These are phyloP conservation scores for Ampelomyces quisqualis DNA, from an alignment of 2,329 filamentous ascomycete genomes.

Conservation along the genomic window DNA sequence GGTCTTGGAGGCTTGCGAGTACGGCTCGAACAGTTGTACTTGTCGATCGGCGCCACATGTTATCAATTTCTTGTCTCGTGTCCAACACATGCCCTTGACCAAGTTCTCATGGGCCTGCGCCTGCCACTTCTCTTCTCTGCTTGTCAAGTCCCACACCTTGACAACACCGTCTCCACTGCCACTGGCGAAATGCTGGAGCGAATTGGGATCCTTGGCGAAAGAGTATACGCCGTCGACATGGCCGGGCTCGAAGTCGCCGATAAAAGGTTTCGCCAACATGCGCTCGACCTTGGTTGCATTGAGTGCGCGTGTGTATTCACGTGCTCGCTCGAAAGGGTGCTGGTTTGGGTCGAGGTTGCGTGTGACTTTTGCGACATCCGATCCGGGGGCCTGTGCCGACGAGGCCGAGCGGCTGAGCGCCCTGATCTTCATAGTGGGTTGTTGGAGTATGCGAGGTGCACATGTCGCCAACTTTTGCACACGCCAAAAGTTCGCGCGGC, in stretches of 20 bases:
- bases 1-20: slow-evolving; percentile 67
- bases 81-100: slow-evolving; percentile 90
- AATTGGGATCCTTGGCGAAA: slow-evolving; percentile 51
- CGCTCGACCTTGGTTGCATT: slow-evolving; percentile 91
- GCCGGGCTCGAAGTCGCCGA: slow-evolving; percentile 82
- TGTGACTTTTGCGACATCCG: slow-evolving; percentile 64
- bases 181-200: slow-evolving; percentile 48
- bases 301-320: slow-evolving; percentile 76
- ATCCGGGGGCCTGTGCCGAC: slow-evolving; percentile 66
- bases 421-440: slow-evolving; percentile 48
- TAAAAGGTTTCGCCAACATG: slow-evolving; percentile 83
- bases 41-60: slow-evolving; percentile 84
- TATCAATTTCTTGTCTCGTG: slow-evolving; percentile 77
- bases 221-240: slow-evolving; percentile 78
- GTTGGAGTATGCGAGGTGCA: slow-evolving; percentile 4
- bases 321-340: slow-evolving; percentile 86
- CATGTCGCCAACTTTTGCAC: slow-evolving; percentile 23
- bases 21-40: slow-evolving; percentile 90
- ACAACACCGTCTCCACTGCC: slow-evolving; percentile 75
- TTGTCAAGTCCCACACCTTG: slow-evolving; percentile 85
- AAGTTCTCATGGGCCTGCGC: slow-evolving; percentile 87
- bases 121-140: slow-evolving; percentile 72
- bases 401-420: slow-evolving; percentile 66
- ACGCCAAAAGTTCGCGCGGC: slow-evolving; percentile 16
- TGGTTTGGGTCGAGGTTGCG: slow-evolving; percentile 78